Base-by-base conservation (phyloP, 1,284 basidiomycete species). In the Malassezia furfur region DNA sequence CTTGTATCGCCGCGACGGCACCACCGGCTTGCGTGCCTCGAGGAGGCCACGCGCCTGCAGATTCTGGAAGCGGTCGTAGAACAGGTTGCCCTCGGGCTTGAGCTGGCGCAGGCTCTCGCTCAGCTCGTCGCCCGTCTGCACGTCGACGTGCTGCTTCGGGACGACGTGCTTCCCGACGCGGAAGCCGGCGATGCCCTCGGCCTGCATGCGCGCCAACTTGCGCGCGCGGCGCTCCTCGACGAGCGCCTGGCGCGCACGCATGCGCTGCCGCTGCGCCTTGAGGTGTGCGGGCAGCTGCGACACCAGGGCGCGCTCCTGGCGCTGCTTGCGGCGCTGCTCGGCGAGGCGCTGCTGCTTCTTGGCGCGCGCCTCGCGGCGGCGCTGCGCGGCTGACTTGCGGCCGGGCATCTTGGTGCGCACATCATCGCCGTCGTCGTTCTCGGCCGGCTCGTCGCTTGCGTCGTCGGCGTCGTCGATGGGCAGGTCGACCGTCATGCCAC, bases 11-110 rank as follows among this genome's bases (percentile, higher is more conserved):
- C 52, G 44, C 28, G 34, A 52, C n/a, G 60, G 57, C 30, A 36
- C 88, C 28, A 59, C 57, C 8, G 52, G 60, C 22, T 80, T 78
- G 5, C 86, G 82, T 7, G 87, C 85, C 68, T 89, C 87, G 30
- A 87, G 77, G 36, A 87, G 77, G 0, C 84, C 86, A 21, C 87
- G 80, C 51, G 86, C 83, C 65, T 91, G 87, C 75, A 88, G 75
- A 66, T 82, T 88, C 40, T 85, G 75, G 78, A 90, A 91, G 2
- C 90, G 82, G 73, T 94, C 91, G 41, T 84, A 82, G 81, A 93
- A 94, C 25, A 93, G 77, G 74, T 93, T 94, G 31, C 91, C 91
- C 77, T 94, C 90, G 17, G 88, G 86, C 87, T 90, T 90, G 65
- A 98, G 77, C 48, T 81, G 84, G 47, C 91, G 78, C 64, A 96